Conservation (phyloP, 371 early-diverging fungal genomes). For the Rhizopus arrhizus region DNA sequence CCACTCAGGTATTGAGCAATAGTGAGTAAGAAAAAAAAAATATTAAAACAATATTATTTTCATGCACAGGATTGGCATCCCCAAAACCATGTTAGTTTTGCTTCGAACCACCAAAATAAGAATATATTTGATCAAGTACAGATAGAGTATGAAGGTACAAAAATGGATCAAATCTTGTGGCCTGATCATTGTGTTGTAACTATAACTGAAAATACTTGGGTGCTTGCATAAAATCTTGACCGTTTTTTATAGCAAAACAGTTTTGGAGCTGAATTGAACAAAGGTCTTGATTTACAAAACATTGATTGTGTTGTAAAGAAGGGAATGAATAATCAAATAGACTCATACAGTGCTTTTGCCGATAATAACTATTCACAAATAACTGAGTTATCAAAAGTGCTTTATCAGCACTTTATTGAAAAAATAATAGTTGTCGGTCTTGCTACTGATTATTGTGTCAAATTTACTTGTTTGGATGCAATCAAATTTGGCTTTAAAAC, state of each 20-base stretch:
- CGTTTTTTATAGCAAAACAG: conserved; percentile 32
- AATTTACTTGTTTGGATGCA: conserved; percentile 45
- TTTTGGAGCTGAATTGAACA: conserved; percentile 29
- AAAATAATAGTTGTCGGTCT: conserved; percentile 40
- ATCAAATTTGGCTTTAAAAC: conserved; percentile 53
- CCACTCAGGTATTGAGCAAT: conserved; percentile 32
- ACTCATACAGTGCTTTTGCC: conserved; percentile 52
- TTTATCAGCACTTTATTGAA: conserved; percentile 37
- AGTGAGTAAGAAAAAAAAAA: no score
- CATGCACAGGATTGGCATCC: conserved; percentile 51
- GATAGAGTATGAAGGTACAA: conserved; percentile 34
- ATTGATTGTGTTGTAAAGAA: conserved; percentile 33
- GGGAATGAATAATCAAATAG: conserved; percentile 38
- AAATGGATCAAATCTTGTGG: conserved; percentile 38
- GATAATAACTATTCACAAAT: conserved; percentile 46
- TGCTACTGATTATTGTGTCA: conserved; percentile 51
- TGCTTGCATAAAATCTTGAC: not conserved
- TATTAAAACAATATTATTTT: not conserved
- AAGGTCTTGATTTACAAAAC: conserved; percentile 4
- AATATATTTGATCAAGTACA: conserved; percentile 31
- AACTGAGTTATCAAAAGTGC: conserved; percentile 36
- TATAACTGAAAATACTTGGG: not conserved
- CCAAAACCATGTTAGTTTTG: conserved; percentile 45
- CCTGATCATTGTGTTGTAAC: conserved; percentile 52
- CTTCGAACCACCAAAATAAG: conserved; percentile 33